These are phyloP conservation scores for Arabis hirsuta DNA, from an alignment of 345 rosid genomes.

Conservation along the genomic window DNA sequence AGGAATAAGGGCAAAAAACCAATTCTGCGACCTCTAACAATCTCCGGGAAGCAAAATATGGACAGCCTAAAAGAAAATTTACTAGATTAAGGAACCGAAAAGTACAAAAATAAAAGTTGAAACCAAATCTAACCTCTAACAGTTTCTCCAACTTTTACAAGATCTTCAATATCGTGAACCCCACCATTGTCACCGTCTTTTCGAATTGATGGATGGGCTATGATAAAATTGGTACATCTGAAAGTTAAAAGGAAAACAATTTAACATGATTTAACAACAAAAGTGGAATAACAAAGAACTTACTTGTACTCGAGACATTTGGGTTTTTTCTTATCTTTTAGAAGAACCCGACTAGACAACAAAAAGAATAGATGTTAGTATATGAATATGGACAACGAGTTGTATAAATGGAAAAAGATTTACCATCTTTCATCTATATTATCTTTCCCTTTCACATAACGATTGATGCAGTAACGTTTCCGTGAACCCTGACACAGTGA, in stretches of 20 bases:
- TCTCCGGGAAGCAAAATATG: constrained; percentile 83
- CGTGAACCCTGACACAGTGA: constrained; percentile 71
- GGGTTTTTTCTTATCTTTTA: constrained; percentile 52
- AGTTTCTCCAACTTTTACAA: constrained; percentile 84
- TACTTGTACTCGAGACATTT: constrained; percentile 86
- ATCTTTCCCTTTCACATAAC: constrained; percentile 59
- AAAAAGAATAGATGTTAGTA: constrained; percentile 12
- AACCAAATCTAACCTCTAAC: constrained; percentile 70
- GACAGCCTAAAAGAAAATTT: constrained; percentile 63
- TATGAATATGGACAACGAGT: constrained; percentile 4
- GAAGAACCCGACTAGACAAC: constrained; percentile 70
- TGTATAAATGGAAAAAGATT: constrained; percentile 11
- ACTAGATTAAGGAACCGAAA: constrained; percentile 5
- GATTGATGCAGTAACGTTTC: constrained; percentile 89
- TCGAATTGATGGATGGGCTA: constrained; percentile 75
- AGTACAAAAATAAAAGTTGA: background rate
- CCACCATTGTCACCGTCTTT: constrained; percentile 87
- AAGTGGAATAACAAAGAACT: constrained; percentile 43
- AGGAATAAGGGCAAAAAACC: constrained; percentile 92
- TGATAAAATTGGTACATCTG: constrained; percentile 74
- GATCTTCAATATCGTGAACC: constrained; percentile 97
- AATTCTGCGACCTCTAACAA: constrained; percentile 81
- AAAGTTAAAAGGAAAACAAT: constrained; percentile 25
- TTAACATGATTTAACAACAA: constrained; percentile 11
- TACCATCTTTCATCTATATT: constrained; percentile 96